Evolutionary conservation across 1,284 basidiomycete species (phyloP).

Genomic region (Mrakiaceae sp.): DNA sequence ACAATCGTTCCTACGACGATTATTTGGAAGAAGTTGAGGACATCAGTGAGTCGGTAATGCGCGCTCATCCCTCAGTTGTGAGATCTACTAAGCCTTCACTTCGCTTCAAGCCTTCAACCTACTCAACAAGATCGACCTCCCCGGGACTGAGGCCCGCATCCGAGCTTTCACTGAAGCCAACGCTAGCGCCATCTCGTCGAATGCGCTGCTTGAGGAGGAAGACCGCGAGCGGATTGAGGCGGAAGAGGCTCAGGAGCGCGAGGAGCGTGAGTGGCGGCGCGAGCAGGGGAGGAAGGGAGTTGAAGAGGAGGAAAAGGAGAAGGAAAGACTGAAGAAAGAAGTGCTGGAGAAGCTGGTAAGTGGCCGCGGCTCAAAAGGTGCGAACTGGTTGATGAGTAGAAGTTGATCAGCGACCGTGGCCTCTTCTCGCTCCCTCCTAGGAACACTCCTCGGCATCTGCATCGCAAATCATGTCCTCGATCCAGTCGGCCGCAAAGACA

Average conservation of each 20-base stretch:
- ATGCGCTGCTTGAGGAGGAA: constrained; percentile 58
- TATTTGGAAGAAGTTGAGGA: constrained; percentile 96
- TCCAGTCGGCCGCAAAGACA: neutral
- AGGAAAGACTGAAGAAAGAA: constrained; percentile 41
- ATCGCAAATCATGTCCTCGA: constrained; percentile 6
- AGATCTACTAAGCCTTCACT: constrained; percentile 2
- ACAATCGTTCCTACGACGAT: constrained; percentile 78
- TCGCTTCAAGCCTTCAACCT: constrained; percentile 72
- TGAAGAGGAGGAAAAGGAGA: constrained; percentile 56
- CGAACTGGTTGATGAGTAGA: neutral
- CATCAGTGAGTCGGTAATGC: constrained; percentile 51
- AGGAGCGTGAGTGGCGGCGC: constrained; percentile 56
- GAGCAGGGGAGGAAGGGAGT: constrained; percentile 56
- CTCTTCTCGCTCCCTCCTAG: neutral
- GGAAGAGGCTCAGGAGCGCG: constrained; percentile 44
- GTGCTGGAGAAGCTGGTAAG: constrained; percentile 70
- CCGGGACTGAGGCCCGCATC: constrained; percentile 73
- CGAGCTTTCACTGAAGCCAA: constrained; percentile 68
- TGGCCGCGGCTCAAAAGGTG: constrained; percentile 19
- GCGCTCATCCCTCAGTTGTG: neutral
- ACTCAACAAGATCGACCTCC: constrained; percentile 79
- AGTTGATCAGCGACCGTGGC: constrained; percentile 17
- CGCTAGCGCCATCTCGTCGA: constrained; percentile 63
- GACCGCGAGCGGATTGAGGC: constrained; percentile 46
- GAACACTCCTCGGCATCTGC: constrained; percentile 13